Conservation (phyloP, 2,329 filamentous ascomycete genomes). For the Cladophialophora chaetospira region DNA sequence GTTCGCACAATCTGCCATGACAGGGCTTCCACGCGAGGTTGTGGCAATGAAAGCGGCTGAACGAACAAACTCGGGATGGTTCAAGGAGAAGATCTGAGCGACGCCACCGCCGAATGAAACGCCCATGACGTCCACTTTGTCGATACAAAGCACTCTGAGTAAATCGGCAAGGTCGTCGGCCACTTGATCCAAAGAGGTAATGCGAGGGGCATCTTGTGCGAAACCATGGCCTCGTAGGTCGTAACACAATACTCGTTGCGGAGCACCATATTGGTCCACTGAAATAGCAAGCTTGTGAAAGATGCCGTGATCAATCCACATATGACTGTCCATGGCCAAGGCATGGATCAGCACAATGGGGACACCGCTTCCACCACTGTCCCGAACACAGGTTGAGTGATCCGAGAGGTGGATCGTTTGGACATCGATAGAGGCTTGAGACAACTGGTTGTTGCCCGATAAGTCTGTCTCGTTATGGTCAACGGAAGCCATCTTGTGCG, state of each 20-base stretch:
- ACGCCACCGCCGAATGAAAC: slow-evolving; percentile 11
- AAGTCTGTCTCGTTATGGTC: too few species aligned
- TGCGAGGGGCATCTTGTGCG: background rate
- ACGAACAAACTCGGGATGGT: background rate
- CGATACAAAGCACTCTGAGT: background rate
- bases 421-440: background rate
- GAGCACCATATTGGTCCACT: too few species aligned
- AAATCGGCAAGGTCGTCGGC: background rate
- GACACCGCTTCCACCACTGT: background rate
- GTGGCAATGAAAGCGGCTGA: background rate
- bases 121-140: slow-evolving; percentile 3
- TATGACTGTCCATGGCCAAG: slow-evolving; percentile 4
- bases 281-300: background rate
- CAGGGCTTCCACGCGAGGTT: background rate
- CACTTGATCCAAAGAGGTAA: background rate
- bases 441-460: background rate
- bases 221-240: slow-evolving; percentile 14
- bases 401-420: background rate
- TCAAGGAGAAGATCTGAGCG: slow-evolving; percentile 7
- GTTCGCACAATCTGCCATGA: background rate
- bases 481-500: too few species aligned
- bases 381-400: slow-evolving; percentile 4
- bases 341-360: slow-evolving; percentile 15
- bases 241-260: slow-evolving; percentile 4
- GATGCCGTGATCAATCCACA: slow-evolving; percentile 12